These are phyloP conservation scores for Lolium perenne DNA, from an alignment of 176 grass and related monocot species.

Conservation along the genomic window DNA sequence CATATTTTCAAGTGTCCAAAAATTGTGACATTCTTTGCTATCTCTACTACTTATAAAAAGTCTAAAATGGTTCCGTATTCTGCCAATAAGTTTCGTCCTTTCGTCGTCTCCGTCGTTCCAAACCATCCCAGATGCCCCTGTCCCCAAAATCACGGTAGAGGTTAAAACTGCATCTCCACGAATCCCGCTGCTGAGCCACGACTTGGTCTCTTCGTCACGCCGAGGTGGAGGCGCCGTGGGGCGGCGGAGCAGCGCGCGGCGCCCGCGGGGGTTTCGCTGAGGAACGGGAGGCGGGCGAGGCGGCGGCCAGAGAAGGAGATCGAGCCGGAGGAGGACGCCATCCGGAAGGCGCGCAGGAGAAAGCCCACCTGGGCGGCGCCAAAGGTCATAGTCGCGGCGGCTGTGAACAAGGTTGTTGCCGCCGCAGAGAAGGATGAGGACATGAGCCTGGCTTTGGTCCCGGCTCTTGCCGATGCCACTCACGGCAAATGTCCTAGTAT, in stretches of 20 bases:
- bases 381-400: constrained; percentile 11
- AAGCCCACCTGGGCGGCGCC: constrained; percentile 35
- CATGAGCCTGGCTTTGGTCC: constrained; percentile 50
- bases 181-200: no score
- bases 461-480: constrained; percentile 22
- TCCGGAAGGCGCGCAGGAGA: constrained; percentile 55
- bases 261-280: constrained; percentile 53
- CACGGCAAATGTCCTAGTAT: no score
- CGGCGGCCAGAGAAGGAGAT: constrained; percentile 82
- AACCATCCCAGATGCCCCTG: no score
- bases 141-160: no score
- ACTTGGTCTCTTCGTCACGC: no score
- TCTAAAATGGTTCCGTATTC: no score
- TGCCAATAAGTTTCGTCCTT: no score
- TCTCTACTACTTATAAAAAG: no score
- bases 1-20: no score
- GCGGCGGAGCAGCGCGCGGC: background rate
- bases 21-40: no score
- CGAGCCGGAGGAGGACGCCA: constrained; percentile 54
- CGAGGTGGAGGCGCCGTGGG: constrained; percentile 41
- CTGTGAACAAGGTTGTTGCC: constrained; percentile 32
- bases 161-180: no score
- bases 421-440: constrained; percentile 37
- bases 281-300: constrained; percentile 61
- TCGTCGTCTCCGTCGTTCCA: no score